phyloP scores from a whole-genome alignment of 164 flowering plant genomes.

The Warburgia ugandensis region DNA sequence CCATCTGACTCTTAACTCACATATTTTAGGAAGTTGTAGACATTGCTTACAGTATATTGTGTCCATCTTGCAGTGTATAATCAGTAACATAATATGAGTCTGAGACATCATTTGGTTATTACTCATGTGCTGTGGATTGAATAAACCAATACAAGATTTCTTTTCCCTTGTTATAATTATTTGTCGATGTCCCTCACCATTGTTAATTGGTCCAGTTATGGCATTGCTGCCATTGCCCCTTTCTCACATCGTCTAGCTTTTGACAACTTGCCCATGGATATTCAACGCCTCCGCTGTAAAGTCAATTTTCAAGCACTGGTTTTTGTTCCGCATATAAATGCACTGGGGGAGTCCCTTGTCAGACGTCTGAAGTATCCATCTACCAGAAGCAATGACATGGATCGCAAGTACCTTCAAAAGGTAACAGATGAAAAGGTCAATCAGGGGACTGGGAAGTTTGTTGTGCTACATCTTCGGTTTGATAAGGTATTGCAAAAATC shows the following conservation, averaged over 20 bases:
- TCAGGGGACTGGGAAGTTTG: slow-evolving; percentile 51
- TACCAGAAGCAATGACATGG: slow-evolving; percentile 13
- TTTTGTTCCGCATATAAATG: slow-evolving; percentile 81
- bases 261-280: slow-evolving; percentile 71
- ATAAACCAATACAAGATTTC: no score
- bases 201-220: slow-evolving; percentile 46
- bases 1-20: no score
- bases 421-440: slow-evolving; percentile 25
- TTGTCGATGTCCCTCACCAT: no score
- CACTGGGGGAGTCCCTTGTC: slow-evolving; percentile 78
- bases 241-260: slow-evolving; percentile 96
- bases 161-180: no score
- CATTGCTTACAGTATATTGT: no score
- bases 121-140: no score
- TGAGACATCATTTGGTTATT: no score
- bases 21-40: no score
- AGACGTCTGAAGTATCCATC: slow-evolving; percentile 57
- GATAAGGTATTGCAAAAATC: slow-evolving; percentile 57
- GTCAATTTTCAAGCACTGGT: slow-evolving; percentile 80
- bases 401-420: slow-evolving; percentile 25
- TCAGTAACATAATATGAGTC: no score
- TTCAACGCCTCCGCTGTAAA: slow-evolving; percentile 89
- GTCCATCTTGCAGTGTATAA: no score
- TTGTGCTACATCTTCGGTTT: slow-evolving; percentile 91
- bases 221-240: slow-evolving; percentile 93